Evolutionary conservation across 306 rosid genomes (phyloP).

Genomic region (Malus sieversii): DNA sequence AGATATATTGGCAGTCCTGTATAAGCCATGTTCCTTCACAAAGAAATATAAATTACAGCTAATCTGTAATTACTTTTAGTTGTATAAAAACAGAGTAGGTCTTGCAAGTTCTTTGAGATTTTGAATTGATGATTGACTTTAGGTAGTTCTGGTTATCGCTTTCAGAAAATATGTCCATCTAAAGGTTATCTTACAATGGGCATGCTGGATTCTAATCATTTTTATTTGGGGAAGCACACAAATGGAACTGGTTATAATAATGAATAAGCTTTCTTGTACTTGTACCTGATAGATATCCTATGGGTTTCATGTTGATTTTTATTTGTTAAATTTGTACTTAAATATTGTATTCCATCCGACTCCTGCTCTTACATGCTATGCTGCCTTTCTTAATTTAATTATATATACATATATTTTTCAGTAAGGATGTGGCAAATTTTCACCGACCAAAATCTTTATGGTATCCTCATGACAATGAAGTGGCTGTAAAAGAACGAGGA

Average conservation of each 20-base stretch:
- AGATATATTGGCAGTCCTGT: neutral
- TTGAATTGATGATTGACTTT: neutral
- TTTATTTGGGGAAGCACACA: no score
- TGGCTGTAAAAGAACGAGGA: conserved; percentile 74
- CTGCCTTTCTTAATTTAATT: neutral
- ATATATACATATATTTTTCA: conserved; percentile 26
- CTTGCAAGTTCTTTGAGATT: neutral
- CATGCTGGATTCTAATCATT: no score
- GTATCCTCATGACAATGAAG: conserved; percentile 88
- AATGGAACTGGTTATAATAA: no score
- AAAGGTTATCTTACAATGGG: no score
- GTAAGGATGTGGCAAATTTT: conserved; percentile 90
- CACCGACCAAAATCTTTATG: conserved; percentile 95
- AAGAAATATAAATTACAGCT: neutral
- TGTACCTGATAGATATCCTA: neutral
- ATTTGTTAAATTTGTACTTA: neutral
- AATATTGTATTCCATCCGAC: conserved; percentile 1
- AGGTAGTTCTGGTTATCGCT: neutral
- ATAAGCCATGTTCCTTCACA: neutral
- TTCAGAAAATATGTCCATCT: neutral
- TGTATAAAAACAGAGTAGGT: neutral
- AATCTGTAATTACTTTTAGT: neutral
- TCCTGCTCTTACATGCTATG: conserved; percentile 17
- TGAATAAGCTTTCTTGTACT: neutral
- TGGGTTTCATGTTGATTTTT: neutral